Conservation (phyloP, 345 rosid genomes). For the Triadica sebifera region DNA sequence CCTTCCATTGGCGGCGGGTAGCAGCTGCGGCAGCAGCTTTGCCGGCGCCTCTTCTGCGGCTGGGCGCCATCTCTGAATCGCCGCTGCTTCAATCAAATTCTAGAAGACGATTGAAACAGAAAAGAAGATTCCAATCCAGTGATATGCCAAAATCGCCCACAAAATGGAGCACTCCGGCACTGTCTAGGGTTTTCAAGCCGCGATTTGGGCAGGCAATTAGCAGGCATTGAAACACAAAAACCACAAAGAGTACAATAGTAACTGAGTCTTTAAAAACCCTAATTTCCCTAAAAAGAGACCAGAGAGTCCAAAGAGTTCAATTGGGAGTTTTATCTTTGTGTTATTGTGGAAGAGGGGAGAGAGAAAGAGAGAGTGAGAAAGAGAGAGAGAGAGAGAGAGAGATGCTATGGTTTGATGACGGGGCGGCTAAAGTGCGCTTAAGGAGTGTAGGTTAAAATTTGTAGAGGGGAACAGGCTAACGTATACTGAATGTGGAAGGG, state of each 20-base stretch:
- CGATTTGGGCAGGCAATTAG: slow-evolving; percentile 27
- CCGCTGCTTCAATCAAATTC: slow-evolving; percentile 8
- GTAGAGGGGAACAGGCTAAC: not conserved
- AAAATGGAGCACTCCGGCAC: slow-evolving; percentile 33
- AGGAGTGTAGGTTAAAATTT: slow-evolving; percentile 28
- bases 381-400: slow-evolving; percentile 13
- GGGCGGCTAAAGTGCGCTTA: slow-evolving; percentile 38
- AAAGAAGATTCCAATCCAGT: not conserved
- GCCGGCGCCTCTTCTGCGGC: slow-evolving; percentile 66
- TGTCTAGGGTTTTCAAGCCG: slow-evolving; percentile 42
- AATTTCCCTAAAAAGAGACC: slow-evolving; percentile 11
- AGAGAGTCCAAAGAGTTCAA: not conserved
- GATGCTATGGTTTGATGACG: slow-evolving; percentile 30
- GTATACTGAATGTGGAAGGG: not conserved
- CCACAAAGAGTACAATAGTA: slow-evolving; percentile 14
- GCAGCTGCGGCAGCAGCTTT: slow-evolving; percentile 83
- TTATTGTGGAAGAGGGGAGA: slow-evolving; percentile 20
- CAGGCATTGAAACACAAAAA: slow-evolving; percentile 63
- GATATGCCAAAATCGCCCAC: slow-evolving; percentile 35
- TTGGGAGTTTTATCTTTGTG: slow-evolving; percentile 8
- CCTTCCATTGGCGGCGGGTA: slow-evolving; percentile 83
- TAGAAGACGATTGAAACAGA: slow-evolving; percentile 14
- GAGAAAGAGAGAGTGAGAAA: too few relatives aligned
- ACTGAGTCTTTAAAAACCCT: slow-evolving; percentile 25
- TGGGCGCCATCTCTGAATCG: slow-evolving; percentile 68